Evolutionary conservation across 306 rosid genomes (phyloP), one percentile per base, ranked within the genome.

Genomic region (Cucumis melo): DNA sequence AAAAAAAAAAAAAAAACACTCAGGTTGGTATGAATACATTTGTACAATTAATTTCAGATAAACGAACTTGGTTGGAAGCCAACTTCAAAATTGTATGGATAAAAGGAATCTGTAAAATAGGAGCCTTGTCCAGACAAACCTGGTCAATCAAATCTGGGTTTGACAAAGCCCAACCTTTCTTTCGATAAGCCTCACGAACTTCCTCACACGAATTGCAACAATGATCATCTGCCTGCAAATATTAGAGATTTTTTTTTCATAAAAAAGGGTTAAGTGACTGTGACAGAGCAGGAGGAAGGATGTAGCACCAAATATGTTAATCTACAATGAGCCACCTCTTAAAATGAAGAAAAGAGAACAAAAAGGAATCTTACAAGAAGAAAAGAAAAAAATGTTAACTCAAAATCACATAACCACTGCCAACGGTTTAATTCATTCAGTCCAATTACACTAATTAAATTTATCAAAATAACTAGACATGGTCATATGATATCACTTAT

Each of bases 201-300:
- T 95, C 99, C 87, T 95, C 98, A 39, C 99, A 92, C 36, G 88
- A 75, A 84, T 92, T 92, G 84, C 98, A 95, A 78, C 99, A 95
- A 5, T 95, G 93, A 7, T 95, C 97, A 71, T 95, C 97, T 51
- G 91, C 23, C 99, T 95, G 85, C 66, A 82, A 75, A 34, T 7
- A 10, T 27, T 46, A 67, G 58, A 12, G 27, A 79, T 16, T 5
- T 46, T 46, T 46, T 46, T 12, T 5, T 2, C 15, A 66, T 41
- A 71, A 32, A 6, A 54, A 46, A 53, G 44, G 19, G 24, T 39
- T 56, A 79, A 62, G 39, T 7, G 64, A 27, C 34, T 16, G 39
- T 44, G 66, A 60, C 21, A 48, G 17, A 29, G 42, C 20, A 54
- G 42, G 60, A 27, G 42, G 44, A 23, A 41, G 38, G 42, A 72